Base-by-base conservation (phyloP, 805 yeast species). In the Myxozyma neotropica region DNA sequence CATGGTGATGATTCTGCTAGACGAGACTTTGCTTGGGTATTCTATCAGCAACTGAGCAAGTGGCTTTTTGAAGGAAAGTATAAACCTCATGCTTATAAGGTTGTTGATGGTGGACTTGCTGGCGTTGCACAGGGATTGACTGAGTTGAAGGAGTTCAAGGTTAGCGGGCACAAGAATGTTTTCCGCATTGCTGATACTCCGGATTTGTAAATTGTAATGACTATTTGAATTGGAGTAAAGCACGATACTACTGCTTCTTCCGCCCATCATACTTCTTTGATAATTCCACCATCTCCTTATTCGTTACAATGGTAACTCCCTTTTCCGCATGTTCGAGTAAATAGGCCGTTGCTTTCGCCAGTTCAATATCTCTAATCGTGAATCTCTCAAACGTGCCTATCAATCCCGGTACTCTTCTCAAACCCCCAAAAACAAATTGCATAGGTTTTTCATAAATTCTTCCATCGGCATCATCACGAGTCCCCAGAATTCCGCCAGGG, bases 1-100 rank as follows among this genome's bases (percentile, higher is more conserved):
- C 64, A 60, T 39, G 44, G 54, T 21, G 38, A 44, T 17, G 59
- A 47, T 27, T 15, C 55, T 4, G 57, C 57, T 15, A 31, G 60
- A 27, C 48, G 48, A 23, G 61, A 60, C 53, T 53, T 60, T 43
- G 61, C 64, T 21, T 60, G 27, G 33, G 56, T 57, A 12, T 53
- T 53, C 19, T 60, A 17, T 48, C 44, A 49, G 54, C 64, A 53
- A 33, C 12, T 60, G 43, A 19, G 55, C 26, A 60, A 60, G 54
- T 60, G 64, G 64, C 52, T 60, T 24, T 40, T 19, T 17, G 64
- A 60, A 44, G 61, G 58, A 10, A 57, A 43, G 24, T 57, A 53
- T 35, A 24, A 38, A 31, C 53, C 44, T 7, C 61, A 53, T 40
- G 53, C 40, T 19, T 60, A 43, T 50, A 33, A 29, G 15, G 57